These are phyloP conservation scores for Colletotrichum sp. DNA, from an alignment of 2,329 filamentous ascomycete genomes.

Conservation along the genomic window DNA sequence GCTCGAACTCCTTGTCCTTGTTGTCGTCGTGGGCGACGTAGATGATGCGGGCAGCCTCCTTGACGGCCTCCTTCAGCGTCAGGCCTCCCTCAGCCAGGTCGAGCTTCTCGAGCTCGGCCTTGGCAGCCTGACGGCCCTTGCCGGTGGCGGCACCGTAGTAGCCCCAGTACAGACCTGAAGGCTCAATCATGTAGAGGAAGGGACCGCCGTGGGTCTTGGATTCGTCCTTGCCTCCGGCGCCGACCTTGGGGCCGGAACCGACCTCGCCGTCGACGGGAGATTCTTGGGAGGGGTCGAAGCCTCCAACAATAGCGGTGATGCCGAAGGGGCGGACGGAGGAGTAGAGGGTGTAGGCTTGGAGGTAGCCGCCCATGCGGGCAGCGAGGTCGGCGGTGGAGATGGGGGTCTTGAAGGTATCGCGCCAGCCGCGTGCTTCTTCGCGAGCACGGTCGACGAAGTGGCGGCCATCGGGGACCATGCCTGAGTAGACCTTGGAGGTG, in stretches of 20 bases:
- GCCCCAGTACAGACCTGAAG: conserved; percentile 96
- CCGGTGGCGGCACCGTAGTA: conserved; percentile 98
- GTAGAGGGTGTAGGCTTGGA: conserved; percentile 97
- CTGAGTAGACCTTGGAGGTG: conserved; percentile 79
- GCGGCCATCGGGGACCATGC: conserved; percentile 91
- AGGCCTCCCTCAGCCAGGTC: conserved; percentile 81
- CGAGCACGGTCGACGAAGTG: conserved; percentile 95
- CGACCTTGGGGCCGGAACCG: conserved; percentile 77
- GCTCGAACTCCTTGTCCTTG: conserved; percentile 99
- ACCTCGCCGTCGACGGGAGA: conserved; percentile 89
- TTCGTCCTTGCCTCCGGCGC: conserved; percentile 81
- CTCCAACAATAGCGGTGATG: conserved; percentile 91
- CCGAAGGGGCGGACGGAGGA: conserved; percentile 96
- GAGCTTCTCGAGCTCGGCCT: conserved; percentile 98
- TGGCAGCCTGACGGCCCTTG: conserved; percentile 95
- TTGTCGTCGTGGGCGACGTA: conserved; percentile 98
- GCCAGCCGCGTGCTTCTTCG: conserved; percentile 92
- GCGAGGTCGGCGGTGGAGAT: conserved; percentile 90
- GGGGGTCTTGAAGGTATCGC: conserved; percentile 91
- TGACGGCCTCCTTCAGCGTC: conserved; percentile 85
- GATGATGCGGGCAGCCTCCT: conserved; percentile 96
- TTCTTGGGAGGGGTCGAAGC: conserved; percentile 90
- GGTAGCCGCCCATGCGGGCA: conserved; percentile 91
- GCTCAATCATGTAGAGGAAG: conserved; percentile 98
- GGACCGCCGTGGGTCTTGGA: conserved; percentile 85